phyloP scores from a whole-genome alignment of 768 basidiomycete species.

The Leucocoprinus leucothites region DNA sequence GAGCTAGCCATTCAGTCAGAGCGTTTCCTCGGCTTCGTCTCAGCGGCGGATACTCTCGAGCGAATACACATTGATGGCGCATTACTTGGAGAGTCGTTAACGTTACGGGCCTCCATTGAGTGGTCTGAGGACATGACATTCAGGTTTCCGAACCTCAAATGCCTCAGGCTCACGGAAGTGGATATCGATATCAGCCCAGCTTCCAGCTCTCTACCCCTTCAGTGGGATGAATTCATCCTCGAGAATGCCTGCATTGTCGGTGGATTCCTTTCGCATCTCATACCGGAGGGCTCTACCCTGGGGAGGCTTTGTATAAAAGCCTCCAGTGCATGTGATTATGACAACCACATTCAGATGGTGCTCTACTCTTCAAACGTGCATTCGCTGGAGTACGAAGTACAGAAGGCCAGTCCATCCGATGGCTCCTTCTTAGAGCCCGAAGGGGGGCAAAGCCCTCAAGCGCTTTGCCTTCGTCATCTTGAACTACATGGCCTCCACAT shows the following conservation, averaged over 20 bases:
- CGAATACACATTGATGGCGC: slow-evolving; percentile 48
- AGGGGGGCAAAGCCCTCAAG: slow-evolving; percentile 18
- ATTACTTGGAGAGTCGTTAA: slow-evolving; percentile 22
- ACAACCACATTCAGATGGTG: slow-evolving; percentile 38
- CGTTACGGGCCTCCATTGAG: slow-evolving; percentile 37
- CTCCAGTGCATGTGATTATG: slow-evolving; percentile 28
- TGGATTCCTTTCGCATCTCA: slow-evolving; percentile 39
- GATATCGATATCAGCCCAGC: slow-evolving; percentile 40
- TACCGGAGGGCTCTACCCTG: slow-evolving; percentile 31
- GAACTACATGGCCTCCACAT: slow-evolving; percentile 38
- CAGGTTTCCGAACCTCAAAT: slow-evolving; percentile 40
- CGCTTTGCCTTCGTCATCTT: slow-evolving; percentile 34
- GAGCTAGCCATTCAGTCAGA: slow-evolving; percentile 44
- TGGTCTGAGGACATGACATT: slow-evolving; percentile 52
- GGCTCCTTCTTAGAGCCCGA: slow-evolving; percentile 27
- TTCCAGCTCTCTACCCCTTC: slow-evolving; percentile 29
- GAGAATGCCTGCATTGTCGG: slow-evolving; percentile 39
- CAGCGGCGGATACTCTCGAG: slow-evolving; percentile 35
- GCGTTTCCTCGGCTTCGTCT: slow-evolving; percentile 41
- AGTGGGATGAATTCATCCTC: slow-evolving; percentile 37
- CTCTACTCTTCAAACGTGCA: slow-evolving; percentile 39
- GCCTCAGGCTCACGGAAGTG: slow-evolving; percentile 39
- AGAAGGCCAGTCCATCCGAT: slow-evolving; percentile 20
- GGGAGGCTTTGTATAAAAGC: slow-evolving; percentile 35
- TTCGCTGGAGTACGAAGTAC: slow-evolving; percentile 41